Percentiles rank a stretch among this genome's conserved stretches.
These are phyloP conservation scores for Henckelia pumila DNA, from an alignment of 257 asterid species.

Conservation along the genomic window DNA sequence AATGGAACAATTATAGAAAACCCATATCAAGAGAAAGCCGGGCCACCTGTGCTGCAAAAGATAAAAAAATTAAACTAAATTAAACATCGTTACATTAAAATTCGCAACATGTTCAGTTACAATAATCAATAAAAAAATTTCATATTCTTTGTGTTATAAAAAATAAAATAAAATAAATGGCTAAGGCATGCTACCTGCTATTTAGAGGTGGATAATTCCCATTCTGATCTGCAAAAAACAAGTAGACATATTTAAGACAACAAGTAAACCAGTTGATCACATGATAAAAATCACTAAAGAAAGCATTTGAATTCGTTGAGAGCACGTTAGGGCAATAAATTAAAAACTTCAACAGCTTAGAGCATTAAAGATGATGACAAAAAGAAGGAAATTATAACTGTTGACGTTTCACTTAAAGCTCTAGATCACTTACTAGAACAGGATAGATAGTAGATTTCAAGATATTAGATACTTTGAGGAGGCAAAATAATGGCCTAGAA, in stretches of 20 bases:
- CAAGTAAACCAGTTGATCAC: neutral
- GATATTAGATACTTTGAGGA: neutral
- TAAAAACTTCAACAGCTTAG: too few relatives aligned
- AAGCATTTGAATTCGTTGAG: neutral
- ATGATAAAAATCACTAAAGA: constrained; percentile 13
- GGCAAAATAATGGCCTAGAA: neutral
- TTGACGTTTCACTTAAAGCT: constrained; percentile 6
- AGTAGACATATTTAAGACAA: constrained; percentile 22
- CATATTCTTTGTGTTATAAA: constrained; percentile 13
- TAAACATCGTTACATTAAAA: constrained; percentile 11
- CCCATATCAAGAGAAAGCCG: constrained; percentile 37
- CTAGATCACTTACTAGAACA: constrained; percentile 2
- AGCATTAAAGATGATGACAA: neutral
- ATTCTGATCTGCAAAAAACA: constrained; percentile 46
- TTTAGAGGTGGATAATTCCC: constrained; percentile 51
- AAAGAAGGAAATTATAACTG: neutral
- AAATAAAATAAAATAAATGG: constrained; percentile 21
- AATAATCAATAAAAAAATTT: neutral
- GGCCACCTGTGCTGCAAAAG: constrained; percentile 71
- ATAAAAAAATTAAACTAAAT: neutral
- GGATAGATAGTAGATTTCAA: neutral
- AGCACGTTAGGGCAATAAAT: neutral
- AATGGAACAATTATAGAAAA: constrained; percentile 27
- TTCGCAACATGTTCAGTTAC: constrained; percentile 8
- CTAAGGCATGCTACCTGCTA: constrained; percentile 41